Evolutionary conservation across 305 asterid genomes (phyloP), one percentile per base, ranked within the genome.

Genomic region (Coffea humblotiana): DNA sequence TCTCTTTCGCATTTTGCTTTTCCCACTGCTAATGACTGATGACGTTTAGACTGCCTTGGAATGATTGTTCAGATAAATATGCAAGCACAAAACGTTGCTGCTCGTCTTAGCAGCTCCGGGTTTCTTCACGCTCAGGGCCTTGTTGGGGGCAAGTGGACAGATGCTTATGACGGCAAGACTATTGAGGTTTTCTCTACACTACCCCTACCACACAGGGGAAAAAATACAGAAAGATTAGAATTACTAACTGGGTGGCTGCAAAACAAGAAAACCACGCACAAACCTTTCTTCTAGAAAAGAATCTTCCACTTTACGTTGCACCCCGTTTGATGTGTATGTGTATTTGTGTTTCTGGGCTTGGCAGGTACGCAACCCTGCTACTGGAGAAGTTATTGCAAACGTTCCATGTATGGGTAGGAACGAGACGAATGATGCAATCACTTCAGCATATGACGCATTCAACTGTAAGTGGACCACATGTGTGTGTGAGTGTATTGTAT

Each of bases 351-450:
- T 56, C 32, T 71, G 43, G 56, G 79, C 63, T 47, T 84, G 82
- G 56, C 84, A 94, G 98, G 97, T 96, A 32, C 18, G 23, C 74
- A 94, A 96, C 83, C 99, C 99, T 80, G 98, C 98, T 29, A 94
- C 92, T 2, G 99, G 99, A 58, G 94, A 90, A 81, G 89, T 90
- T 79, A 87, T 96, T 81, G 88, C 97, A 2, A 89, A 90, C 80
- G 97, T 96, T 78, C 84, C 99, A n/a, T 88, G 92, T 86, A 96
- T 96, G 99, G 98, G 98, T 25, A 77, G 78, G 76, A 89, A 82
- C 91, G 99, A 96, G 90, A 94, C 99, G 3, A 85, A 92, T 3
- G 98, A 96, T 81, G 99, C 98, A 35, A 92, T 96, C 84, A 83
- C 92, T 79, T 92, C 98, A 72, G 99, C 99, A 18, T 87, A 86